Evolutionary conservation across 345 rosid species (phyloP).

Genomic region (Pistacia vera): DNA sequence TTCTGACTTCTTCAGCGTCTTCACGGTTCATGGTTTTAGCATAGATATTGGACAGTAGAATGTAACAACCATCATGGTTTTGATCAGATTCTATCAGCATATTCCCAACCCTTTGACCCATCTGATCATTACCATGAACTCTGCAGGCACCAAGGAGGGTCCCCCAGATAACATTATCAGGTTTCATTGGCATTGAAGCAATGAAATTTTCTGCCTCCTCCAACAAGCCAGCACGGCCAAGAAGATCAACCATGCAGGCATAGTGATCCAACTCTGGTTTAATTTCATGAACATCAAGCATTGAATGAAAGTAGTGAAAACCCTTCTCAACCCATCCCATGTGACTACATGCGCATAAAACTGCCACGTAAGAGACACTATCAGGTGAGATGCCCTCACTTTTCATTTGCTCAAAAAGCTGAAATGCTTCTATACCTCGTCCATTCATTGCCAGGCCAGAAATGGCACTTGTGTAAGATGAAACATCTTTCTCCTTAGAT

Average conservation of each 20-base stretch:
- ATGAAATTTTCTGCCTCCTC: slow-evolving; percentile 33
- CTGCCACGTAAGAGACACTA: slow-evolving; percentile 32
- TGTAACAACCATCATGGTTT: slow-evolving; percentile 28
- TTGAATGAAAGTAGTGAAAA: slow-evolving; percentile 26
- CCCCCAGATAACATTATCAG: slow-evolving; percentile 37
- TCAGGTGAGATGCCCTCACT: slow-evolving; percentile 23
- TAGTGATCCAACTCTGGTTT: slow-evolving; percentile 39
- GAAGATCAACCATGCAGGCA: slow-evolving; percentile 45
- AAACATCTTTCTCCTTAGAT: slow-evolving; percentile 27
- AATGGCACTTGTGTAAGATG: slow-evolving; percentile 41
- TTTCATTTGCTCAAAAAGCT: slow-evolving; percentile 32
- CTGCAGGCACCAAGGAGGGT: slow-evolving; percentile 42
- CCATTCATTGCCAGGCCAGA: slow-evolving; percentile 40
- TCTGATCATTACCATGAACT: slow-evolving; percentile 28
- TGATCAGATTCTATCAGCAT: slow-evolving; percentile 17
- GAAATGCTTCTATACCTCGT: slow-evolving; percentile 27
- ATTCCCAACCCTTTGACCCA: slow-evolving; percentile 28
- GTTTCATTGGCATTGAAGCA: slow-evolving; percentile 35
- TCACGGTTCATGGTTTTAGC: slow-evolving; percentile 31
- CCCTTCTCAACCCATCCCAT: slow-evolving; percentile 40
- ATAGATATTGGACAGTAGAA: slow-evolving; percentile 35
- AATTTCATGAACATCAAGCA: slow-evolving; percentile 26
- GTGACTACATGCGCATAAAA: slow-evolving; percentile 43
- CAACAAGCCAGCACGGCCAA: slow-evolving; percentile 43
- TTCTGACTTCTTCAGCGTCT: slow-evolving; percentile 34